Evolutionary conservation across 2,329 filamentous ascomycete genomes (phyloP).

Genomic region (Penicillium sp.): DNA sequence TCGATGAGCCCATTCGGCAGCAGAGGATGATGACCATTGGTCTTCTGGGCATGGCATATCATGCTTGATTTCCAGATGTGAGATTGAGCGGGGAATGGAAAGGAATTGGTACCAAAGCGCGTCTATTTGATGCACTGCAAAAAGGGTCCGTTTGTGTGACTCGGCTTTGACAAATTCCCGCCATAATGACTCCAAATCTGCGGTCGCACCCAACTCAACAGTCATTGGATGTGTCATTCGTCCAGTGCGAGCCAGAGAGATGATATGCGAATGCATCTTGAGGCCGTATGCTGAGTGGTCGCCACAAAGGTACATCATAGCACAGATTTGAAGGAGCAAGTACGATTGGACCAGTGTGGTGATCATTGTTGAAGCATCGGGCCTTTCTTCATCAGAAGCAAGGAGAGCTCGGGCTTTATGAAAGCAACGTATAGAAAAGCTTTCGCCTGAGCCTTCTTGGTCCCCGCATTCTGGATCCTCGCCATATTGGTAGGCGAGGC

Average conservation of each 20-base stretch:
- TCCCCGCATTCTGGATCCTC: constrained; percentile 35
- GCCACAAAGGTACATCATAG: constrained; percentile 47
- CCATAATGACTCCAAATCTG: constrained; percentile 43
- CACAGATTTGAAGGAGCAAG: constrained; percentile 42
- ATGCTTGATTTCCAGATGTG: constrained; percentile 47
- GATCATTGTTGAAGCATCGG: constrained; percentile 16
- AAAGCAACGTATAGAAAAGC: constrained; percentile 36
- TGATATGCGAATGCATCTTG: constrained; percentile 43
- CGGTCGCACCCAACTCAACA: constrained; percentile 16
- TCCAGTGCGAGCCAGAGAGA: constrained; percentile 37
- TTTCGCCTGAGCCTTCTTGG: constrained; percentile 24
- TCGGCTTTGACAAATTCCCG: constrained; percentile 38
- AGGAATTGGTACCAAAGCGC: constrained; percentile 47
- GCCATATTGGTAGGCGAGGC: constrained; percentile 41
- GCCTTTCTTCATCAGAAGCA: constrained; percentile 18
- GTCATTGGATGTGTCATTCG: constrained; percentile 37
- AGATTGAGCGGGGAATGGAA: constrained; percentile 27
- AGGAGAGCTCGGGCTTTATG: constrained; percentile 31
- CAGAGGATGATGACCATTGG: constrained; percentile 40
- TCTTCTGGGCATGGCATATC: constrained; percentile 42
- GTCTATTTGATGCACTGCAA: constrained; percentile 46
- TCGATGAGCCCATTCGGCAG: constrained; percentile 31
- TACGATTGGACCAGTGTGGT: constrained; percentile 39
- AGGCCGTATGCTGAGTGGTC: constrained; percentile 36
- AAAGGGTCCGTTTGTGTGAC: constrained; percentile 44